Percentiles rank a stretch among this genome's conserved stretches.
These are phyloP conservation scores for Luffa aegyptiaca DNA, from an alignment of 306 rosid genomes.

Conservation along the genomic window DNA sequence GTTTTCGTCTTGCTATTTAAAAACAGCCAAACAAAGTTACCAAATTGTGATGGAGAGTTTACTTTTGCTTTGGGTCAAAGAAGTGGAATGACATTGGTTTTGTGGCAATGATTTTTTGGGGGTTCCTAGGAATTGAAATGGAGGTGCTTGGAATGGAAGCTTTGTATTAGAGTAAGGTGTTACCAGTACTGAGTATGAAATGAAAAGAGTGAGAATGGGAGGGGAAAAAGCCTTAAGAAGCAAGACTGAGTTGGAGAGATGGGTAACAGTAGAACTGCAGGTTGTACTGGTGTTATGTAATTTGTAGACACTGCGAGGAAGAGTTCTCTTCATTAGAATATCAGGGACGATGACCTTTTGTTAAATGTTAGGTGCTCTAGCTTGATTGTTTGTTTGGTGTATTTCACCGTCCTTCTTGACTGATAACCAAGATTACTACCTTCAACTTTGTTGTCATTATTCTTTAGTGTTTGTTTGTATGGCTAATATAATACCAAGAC, in stretches of 20 bases:
- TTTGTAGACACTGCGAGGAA: neutral
- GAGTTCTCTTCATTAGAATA: neutral
- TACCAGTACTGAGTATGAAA: slow-evolving; percentile 30
- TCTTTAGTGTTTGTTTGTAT: neutral
- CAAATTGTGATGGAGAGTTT: slow-evolving; percentile 10
- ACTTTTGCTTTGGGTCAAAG: slow-evolving; percentile 15
- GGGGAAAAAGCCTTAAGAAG: slow-evolving; percentile 34
- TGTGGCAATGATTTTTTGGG: slow-evolving; percentile 19
- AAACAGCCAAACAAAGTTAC: neutral
- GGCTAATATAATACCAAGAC: neutral
- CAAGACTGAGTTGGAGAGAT: slow-evolving; percentile 60
- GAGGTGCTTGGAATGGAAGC: slow-evolving; percentile 60
- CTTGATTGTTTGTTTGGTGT: neutral
- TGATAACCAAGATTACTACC: neutral
- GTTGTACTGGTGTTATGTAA: neutral
- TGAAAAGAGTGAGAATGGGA: neutral
- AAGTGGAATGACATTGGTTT: slow-evolving; percentile 10
- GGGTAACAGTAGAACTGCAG: no score
- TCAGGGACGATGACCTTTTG: neutral
- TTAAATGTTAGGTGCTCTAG: neutral
- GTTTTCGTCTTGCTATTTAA: neutral
- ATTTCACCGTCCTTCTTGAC: neutral
- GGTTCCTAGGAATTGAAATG: slow-evolving; percentile 21
- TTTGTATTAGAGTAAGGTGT: slow-evolving; percentile 42
- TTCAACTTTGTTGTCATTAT: neutral